Evolutionary conservation across 257 asterid genomes (phyloP).

Genomic region (Ajuga chamaepitys): DNA sequence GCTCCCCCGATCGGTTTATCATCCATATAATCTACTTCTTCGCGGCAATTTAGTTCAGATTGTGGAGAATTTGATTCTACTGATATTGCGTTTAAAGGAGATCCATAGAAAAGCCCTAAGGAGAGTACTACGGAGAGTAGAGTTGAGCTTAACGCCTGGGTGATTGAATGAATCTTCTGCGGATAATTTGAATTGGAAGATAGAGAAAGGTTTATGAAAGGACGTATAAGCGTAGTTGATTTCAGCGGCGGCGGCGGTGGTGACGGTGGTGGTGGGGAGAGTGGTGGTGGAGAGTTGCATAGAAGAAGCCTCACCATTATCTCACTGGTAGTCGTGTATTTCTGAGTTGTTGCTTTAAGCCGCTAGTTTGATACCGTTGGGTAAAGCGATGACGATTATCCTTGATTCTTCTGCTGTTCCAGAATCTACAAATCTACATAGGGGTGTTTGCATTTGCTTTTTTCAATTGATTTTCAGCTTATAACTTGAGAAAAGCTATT

Average conservation of each 20-base stretch:
- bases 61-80: slow-evolving; percentile 20
- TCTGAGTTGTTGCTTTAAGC: neutral
- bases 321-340: no score
- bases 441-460: no score
- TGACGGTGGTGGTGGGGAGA: slow-evolving; percentile 15
- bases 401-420: slow-evolving; percentile 10
- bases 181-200: neutral
- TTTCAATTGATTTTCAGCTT: no score
- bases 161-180: slow-evolving; percentile 11
- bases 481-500: no score
- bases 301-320: slow-evolving; percentile 42
- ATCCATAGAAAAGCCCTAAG: slow-evolving; percentile 43
- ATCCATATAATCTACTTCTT: slow-evolving; percentile 31
- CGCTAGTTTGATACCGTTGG: slow-evolving; percentile 16
- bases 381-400: neutral
- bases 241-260: slow-evolving; percentile 7
- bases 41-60: slow-evolving; percentile 46
- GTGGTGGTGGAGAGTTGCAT: slow-evolving; percentile 32
- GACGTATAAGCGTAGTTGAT: neutral
- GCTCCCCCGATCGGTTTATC: slow-evolving; percentile 19
- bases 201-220: neutral
- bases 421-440: neutral
- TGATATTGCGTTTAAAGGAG: slow-evolving; percentile 35
- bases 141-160: slow-evolving; percentile 29
- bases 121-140: slow-evolving; percentile 56